Evolutionary conservation across 495 filamentous ascomycete genomes (phyloP).

Genomic region (Penicillium taxi): DNA sequence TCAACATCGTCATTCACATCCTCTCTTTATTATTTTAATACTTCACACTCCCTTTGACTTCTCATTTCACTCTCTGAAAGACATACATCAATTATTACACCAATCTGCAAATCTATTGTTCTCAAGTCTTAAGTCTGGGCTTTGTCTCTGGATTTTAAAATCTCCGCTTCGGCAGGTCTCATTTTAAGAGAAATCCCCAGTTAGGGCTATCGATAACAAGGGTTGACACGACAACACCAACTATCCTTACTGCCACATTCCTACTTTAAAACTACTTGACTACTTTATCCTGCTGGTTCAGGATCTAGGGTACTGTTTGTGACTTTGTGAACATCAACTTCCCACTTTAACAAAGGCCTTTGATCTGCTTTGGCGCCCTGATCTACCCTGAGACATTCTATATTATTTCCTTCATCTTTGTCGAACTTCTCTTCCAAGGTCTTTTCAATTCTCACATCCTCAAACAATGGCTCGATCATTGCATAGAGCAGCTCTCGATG

Average conservation of each 20-base stretch:
- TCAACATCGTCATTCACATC: conserved; percentile 25
- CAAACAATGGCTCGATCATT: conserved; percentile 58
- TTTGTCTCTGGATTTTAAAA: conserved; percentile 16
- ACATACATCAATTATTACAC: not conserved
- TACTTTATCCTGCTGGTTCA: conserved; percentile 20
- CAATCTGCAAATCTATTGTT: conserved; percentile 15
- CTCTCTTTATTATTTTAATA: too few species aligned
- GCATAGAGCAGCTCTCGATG: conserved; percentile 79
- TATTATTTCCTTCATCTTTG: not conserved
- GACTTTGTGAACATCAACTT: not conserved
- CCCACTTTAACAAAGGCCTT: too few species aligned
- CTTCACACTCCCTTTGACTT: conserved; percentile 6
- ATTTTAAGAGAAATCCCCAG: conserved; percentile 14
- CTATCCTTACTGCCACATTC: conserved; percentile 40
- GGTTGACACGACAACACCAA: conserved; percentile 43
- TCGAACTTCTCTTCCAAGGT: not conserved
- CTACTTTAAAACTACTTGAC: conserved; percentile 19
- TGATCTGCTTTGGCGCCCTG: conserved; percentile 2
- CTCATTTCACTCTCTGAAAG: conserved; percentile 1
- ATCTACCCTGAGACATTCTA: too few species aligned
- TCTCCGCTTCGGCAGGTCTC: conserved; percentile 27
- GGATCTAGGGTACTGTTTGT: conserved; percentile 9
- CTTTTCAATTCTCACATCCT: too few species aligned
- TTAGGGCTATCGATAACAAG: conserved; percentile 32
- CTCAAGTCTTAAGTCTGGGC: conserved; percentile 8